Conservation (phyloP, 2,329 filamentous ascomycete genomes). For the Zopfia rhizophila region DNA sequence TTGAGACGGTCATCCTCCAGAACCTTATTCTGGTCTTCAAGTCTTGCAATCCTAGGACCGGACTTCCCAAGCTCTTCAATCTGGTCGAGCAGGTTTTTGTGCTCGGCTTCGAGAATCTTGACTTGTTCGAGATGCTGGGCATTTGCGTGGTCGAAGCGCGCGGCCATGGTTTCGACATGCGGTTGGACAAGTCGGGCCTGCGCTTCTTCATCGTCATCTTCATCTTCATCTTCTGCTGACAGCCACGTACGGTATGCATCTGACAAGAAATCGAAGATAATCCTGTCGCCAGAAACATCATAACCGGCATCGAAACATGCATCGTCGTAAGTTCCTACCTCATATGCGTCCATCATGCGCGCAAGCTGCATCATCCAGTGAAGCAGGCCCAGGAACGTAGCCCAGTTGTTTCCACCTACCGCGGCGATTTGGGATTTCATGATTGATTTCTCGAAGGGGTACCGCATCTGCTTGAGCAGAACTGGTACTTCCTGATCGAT, state of each 20-base stretch:
- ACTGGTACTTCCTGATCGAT: conserved; percentile 96
- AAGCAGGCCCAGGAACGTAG: conserved; percentile 88
- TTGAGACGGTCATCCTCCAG: conserved; percentile 95
- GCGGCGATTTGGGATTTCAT: conserved; percentile 96
- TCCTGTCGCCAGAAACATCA: conserved; percentile 88
- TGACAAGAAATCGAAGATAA: conserved; percentile 93
- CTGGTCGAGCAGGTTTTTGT: conserved; percentile 81
- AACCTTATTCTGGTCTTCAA: conserved; percentile 91
- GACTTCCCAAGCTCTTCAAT: conserved; percentile 91
- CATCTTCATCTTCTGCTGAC: conserved; percentile 73
- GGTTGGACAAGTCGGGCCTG: conserved; percentile 74
- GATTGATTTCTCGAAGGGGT: conserved; percentile 94
- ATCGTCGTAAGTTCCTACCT: conserved; percentile 82
- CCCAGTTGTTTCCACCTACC: conserved; percentile 97
- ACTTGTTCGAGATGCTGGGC: conserved; percentile 86
- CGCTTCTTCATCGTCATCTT: conserved; percentile 88
- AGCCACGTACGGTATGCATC: conserved; percentile 94
- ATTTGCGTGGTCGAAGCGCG: conserved; percentile 86
- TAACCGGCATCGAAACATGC: conserved; percentile 88
- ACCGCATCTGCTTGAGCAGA: conserved; percentile 90
- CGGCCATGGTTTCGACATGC: conserved; percentile 87
- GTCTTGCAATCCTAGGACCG: conserved; percentile 81
- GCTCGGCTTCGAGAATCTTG: conserved; percentile 85
- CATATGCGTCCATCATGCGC: conserved; percentile 89
- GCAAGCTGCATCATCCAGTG: conserved; percentile 99